Evolutionary conservation across 768 basidiomycete genomes (phyloP), one percentile per base, ranked within the genome.

Genomic region (Boletus vinaceobasis): DNA sequence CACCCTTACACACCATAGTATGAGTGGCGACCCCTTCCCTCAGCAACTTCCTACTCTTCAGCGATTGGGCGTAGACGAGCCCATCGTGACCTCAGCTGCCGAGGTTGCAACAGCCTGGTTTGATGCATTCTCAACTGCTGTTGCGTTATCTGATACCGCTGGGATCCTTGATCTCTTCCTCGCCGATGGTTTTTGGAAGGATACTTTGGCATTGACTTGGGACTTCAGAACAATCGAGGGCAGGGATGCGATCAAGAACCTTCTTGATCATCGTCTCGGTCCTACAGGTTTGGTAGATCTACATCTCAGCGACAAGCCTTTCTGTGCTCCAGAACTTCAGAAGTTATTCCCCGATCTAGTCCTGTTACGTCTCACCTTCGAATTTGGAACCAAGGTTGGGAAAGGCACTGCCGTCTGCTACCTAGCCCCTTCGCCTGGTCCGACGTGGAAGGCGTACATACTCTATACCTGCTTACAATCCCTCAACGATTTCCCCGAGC

Each of bases 381-480:
- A 71, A 7, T 88, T 88, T 58, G 79, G 77, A 1, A 74, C 74
- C 39, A 65, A 72, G 7, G 65, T 76, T 1, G 87, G 84, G 0
- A 64, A 75, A 14, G 81, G 77, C 8, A 77, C 78, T 0, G 86
- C 78, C 1, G 71, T 87, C 14, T 75, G 77, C 17, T 75, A 84
- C 37, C 74, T 88, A 4, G 74, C 84, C 0, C 85, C 82, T 0
- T 56, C 63, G 3, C 72, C 74, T 3, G 61, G 59, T 32, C 65
- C 68, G 14, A 62, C 48, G 7, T 88, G 88, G 88, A 84, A 80
- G 64, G 84, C 83, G 0, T 78, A 83, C 59, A 73, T 73, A 5
- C 59, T 87, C 10, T 84, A 79, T 60, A 88, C 87, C 0, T 78
- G 79, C 51, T 71, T 90, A 23, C 80, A 85, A 26, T 78, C 76